Base-by-base conservation (phyloP, 2,329 filamentous ascomycete genomes). In the Colletotrichum sp. region DNA sequence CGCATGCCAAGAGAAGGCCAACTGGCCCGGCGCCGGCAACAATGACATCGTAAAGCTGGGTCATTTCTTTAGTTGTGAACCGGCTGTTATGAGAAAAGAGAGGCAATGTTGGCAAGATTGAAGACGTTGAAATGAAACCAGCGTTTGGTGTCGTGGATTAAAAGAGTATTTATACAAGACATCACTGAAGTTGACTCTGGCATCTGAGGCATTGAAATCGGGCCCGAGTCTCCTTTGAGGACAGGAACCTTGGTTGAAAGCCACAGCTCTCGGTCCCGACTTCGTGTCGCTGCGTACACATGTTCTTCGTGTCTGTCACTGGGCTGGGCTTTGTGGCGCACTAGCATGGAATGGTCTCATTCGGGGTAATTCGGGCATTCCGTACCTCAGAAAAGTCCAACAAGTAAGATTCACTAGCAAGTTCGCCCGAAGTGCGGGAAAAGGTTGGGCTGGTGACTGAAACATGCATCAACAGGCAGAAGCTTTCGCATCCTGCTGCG, bases 11-110 rank as follows among this genome's bases (percentile, higher is more conserved):
- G 63, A 85, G 81, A 32, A 85, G 82, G 21, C 83, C 84, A 28
- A 85, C 80, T 1, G 84, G 83, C 1, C 84, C 84, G 10, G 80
- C 83, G n/a, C 83, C 84, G 9, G 80, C 82, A 32, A 85, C 81
- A 26, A 85, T 79, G 32, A 85, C 84, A 72, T 85, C 83, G 80
- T 84, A 83, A 76, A 30, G 34, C 12, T 69, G 39, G 18, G 52
- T 60, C 67, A 69, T 69, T 18, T 55, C 13, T 5, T 6, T 5
- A 26, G 26, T 30, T 8, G n/a, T 6, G 49, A 36, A n/a, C n/a
- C 62, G 8, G n/a, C 12, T 32, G 36, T 9, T 21, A 36, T 13
- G 60, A 34, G 24, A 6, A 44, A 28, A 26, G n/a, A 64, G 12
- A 32, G 28, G 8, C 57, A 15, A n/a, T n/a, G 8, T 15, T 18